Evolutionary conservation across 176 grass and related monocot species (phyloP).

Genomic region (Thalia dealbata): DNA sequence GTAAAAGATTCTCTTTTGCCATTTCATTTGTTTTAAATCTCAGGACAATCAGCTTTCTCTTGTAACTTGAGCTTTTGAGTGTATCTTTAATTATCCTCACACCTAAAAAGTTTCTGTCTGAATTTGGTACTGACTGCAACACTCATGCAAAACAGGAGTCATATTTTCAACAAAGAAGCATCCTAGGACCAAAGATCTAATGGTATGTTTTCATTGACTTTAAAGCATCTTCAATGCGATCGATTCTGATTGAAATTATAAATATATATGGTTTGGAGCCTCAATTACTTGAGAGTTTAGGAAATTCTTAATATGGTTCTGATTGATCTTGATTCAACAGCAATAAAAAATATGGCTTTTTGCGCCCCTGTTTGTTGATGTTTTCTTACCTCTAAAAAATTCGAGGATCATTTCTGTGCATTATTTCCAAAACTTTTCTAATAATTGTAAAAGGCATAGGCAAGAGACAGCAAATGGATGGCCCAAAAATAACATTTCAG

Average conservation of each 20-base stretch:
- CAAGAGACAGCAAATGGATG: no score
- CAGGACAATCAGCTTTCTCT: neutral
- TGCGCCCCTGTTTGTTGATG: neutral
- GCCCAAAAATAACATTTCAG: no score
- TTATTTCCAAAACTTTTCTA: neutral
- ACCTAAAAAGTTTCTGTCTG: no score
- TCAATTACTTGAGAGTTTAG: neutral
- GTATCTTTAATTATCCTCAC: neutral
- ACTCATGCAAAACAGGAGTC: constrained; percentile 38
- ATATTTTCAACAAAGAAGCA: constrained; percentile 95
- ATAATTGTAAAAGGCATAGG: no score
- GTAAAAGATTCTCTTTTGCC: no score
- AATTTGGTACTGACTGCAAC: neutral
- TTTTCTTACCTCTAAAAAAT: neutral
- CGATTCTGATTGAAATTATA: no score
- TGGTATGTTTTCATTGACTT: constrained; percentile 29
- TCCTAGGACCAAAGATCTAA: constrained; percentile 93
- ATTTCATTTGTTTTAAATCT: neutral
- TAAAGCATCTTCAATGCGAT: no score
- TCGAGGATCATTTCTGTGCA: neutral
- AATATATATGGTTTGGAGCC: neutral
- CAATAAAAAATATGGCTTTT: neutral
- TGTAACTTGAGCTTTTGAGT: neutral
- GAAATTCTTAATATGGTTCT: no score
- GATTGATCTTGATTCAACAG: neutral